A percentile compares a stretch with the other conserved stretches of the same genome.
phyloP scores from a whole-genome alignment of 306 rosid genomes.

The Cicer pinnatifidum region DNA sequence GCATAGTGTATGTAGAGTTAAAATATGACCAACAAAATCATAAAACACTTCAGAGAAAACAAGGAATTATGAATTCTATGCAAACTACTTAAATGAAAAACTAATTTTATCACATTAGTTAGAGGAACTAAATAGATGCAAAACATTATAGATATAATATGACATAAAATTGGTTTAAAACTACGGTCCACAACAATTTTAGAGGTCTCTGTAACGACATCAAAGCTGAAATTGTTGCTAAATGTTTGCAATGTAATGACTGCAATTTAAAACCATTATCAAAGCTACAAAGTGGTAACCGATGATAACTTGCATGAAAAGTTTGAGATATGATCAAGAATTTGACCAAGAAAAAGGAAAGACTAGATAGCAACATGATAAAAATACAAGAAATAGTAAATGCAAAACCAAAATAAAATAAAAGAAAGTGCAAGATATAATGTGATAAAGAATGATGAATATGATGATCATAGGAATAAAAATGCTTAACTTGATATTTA shows the following conservation, averaged over 20 bases:
- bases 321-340: slow-evolving; percentile 20
- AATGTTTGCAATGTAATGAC: no score
- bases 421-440: not conserved
- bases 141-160: not conserved
- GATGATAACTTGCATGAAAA: not conserved
- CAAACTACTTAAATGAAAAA: not conserved
- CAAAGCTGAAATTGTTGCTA: no score
- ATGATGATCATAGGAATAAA: not conserved
- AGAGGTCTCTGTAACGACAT: no score
- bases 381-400: not conserved
- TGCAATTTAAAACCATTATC: not conserved
- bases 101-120: no score
- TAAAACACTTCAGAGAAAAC: no score
- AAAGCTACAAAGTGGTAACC: not conserved
- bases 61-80: not conserved
- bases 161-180: not conserved
- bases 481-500: slow-evolving; percentile 83
- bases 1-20: not conserved
- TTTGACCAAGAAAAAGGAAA: slow-evolving; percentile 40
- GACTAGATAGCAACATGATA: not conserved
- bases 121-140: not conserved
- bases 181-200: no score
- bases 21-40: slow-evolving; percentile 14
- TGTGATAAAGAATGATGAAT: slow-evolving; percentile 1
- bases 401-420: not conserved